Evolutionary conservation across 2,329 filamentous ascomycete genomes (phyloP), one percentile per base, ranked within the genome.

Genomic region (Emergomyces africanus): DNA sequence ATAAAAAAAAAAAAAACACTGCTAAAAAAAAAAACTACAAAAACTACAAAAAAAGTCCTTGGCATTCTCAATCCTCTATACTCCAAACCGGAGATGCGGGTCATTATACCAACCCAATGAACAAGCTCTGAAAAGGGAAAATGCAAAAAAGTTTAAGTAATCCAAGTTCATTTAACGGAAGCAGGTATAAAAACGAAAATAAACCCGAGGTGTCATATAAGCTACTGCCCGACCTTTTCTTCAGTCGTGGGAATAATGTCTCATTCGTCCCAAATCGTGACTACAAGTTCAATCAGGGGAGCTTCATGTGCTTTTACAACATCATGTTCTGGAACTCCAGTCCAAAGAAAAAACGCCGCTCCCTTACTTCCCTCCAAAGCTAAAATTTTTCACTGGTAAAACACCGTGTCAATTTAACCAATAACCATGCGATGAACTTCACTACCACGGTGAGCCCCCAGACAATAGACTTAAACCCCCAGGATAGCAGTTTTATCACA

Each of bases 341-440:
- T 20, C 51, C 14, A 37, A 53, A 35, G 20, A 53, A n/a, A 30
- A 35, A 35, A 53, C 9, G 28, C 33, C 33, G 2, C 8, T n/a
- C 25, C 33, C 5, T 44, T 8, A n/a, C n/a, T n/a, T 30, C 23
- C 39, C 23, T 10, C 18, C n/a, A 12, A n/a, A 20, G n/a, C 69
- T 61, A 77, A 62, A 73, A 71, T 63, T 73, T 74, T 65, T 75
- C 70, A 60, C 74, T 74, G 3, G 73, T 76, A 46, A 74, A 63
- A 58, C 71, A 74, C 37, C 72, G 68, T 9, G 72, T 74, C 25
- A 70, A 55, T 57, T 64, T 66, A 6, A 77, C 72, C 64, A 78
- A 59, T 41, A 74, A 12, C 74, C 74, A 77, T 20, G 71, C 71
- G 25, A 77, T 49, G 9, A 74, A 63, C 59, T 74, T 75, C 6